Evolutionary conservation across 2,329 filamentous ascomycete species (phyloP), one percentile per base, ranked within the genome.

Genomic region (Arthrobotrys musiformis): DNA sequence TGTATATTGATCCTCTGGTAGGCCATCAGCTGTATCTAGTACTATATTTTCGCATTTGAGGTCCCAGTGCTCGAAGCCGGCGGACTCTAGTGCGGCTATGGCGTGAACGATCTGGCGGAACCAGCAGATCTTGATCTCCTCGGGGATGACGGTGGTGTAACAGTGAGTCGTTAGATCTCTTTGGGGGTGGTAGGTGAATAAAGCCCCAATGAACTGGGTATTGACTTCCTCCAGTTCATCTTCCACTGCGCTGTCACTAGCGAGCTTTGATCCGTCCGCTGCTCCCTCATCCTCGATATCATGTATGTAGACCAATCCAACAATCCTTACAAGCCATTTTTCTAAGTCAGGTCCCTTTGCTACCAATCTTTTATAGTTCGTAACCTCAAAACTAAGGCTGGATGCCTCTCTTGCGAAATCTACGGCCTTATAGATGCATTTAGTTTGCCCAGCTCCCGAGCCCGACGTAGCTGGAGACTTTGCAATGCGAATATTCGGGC

Each of bases 41-140:
- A 78, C 67, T 60, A 78, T 67, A 66, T 78, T 78, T 26, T 78
- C 74, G 33, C 74, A 78, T 35, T 78, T 78, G 11, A 78, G 52
- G 40, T 78, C 74, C 74, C 74, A 78, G 22, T 78, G 74, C 28
- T 78, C 74, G 33, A 78, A 78, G 11, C 46, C 74, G 5, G 74
- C 74, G 37, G 52, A 62, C 15, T 78, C 74, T 2, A 78, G 37
- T 8, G 74, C 74, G 9, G 74, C 61, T 17, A 72, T 72, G 4
- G 67, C 74, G 24, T 60, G 61, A 30, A 78, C 74, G 6, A 78
- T 44, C 17, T 78, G 74, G 3, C 74, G 50, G 17, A 68, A 22
- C 74, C 74, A 78, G 26, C 67, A 78, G 7, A 67, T 62, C 54
- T 78, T 78, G 22, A 76, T 76, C 8, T 76, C 72, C 13, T 69